phyloP scores from a whole-genome alignment of 177 flowering plant species.

The Vitis hybrid region DNA sequence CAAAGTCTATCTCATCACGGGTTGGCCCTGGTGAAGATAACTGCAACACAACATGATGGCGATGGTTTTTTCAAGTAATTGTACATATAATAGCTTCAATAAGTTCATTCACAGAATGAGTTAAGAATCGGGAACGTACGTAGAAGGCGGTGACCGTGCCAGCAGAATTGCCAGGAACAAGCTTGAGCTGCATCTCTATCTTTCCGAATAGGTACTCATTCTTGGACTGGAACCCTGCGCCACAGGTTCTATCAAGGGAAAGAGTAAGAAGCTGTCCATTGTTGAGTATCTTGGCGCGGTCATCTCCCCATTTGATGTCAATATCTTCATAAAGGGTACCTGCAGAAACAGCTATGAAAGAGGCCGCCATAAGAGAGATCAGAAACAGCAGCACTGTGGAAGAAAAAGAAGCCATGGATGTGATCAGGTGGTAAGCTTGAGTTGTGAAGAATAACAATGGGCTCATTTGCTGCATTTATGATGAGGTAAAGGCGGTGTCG shows the following conservation, averaged over 20 bases:
- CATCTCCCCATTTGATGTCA: constrained; percentile 28
- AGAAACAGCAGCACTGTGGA: neutral
- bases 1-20: constrained; percentile 30
- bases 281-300: constrained; percentile 16
- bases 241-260: constrained; percentile 28
- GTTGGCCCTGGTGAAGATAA: constrained; percentile 15
- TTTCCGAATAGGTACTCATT: constrained; percentile 20
- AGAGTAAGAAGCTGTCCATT: constrained; percentile 23
- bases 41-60: constrained; percentile 6
- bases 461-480: too few relatives aligned
- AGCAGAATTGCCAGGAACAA: constrained; percentile 28
- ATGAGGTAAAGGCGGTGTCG: too few relatives aligned
- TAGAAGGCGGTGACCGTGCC: constrained; percentile 24
- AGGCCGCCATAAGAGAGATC: neutral
- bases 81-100: too few relatives aligned
- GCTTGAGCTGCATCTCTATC: constrained; percentile 30
- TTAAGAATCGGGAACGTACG: neutral
- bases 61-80: too few relatives aligned
- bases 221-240: constrained; percentile 27
- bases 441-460: too few relatives aligned
- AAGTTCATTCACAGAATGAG: neutral
- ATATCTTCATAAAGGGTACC: constrained; percentile 12
- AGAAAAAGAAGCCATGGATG: neutral
- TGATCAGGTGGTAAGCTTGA: neutral
- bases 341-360: constrained; percentile 4